These are phyloP conservation scores for Cardamine resedifolia DNA, from an alignment of 345 rosid genomes.

Conservation along the genomic window DNA sequence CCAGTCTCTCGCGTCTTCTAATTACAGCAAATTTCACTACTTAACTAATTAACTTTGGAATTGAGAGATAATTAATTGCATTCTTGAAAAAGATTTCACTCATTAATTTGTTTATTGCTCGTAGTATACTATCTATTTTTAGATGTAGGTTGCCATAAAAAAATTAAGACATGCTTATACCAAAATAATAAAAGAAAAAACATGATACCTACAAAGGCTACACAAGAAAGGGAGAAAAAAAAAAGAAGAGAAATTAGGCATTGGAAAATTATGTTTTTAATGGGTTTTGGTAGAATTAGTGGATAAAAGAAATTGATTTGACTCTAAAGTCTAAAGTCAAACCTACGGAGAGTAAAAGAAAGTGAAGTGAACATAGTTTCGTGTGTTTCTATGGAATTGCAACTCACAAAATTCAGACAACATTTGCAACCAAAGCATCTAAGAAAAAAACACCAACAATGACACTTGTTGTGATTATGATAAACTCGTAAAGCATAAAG, in stretches of 20 bases:
- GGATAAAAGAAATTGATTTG: neutral
- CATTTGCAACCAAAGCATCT: neutral
- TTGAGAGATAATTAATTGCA: neutral
- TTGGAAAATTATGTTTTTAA: no score
- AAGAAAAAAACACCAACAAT: neutral
- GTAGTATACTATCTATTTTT: neutral
- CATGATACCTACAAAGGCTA: neutral
- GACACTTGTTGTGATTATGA: no score
- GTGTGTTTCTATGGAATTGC: neutral
- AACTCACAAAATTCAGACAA: no score
- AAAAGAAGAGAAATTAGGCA: no score
- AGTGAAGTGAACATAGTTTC: neutral
- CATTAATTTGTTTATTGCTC: neutral
- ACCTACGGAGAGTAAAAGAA: neutral
- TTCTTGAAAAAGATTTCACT: neutral
- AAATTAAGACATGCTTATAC: neutral
- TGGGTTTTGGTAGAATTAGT: neutral
- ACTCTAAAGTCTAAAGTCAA: neutral
- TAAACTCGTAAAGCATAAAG: no score
- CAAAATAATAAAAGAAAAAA: neutral
- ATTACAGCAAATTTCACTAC: neutral
- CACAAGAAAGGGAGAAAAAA: no score
- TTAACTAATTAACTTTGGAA: neutral
- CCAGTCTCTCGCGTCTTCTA: constrained; percentile 4
- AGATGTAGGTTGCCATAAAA: neutral